Base-by-base conservation (phyloP, 2,329 filamentous ascomycete genomes). In the Pseudogymnoascus sp. region DNA sequence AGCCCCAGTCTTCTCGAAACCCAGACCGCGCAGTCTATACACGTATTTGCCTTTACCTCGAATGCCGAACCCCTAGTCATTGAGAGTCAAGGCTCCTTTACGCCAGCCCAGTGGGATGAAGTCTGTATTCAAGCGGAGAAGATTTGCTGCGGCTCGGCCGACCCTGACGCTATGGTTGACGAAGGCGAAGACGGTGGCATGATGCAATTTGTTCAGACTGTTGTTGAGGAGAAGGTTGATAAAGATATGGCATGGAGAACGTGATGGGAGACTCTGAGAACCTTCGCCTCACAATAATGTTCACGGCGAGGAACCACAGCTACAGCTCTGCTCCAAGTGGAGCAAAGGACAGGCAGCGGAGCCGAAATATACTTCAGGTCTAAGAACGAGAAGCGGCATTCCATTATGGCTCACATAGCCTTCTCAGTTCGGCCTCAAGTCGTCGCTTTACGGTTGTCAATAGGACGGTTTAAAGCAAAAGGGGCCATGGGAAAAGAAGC, bases 11-110 rank as follows among this genome's bases (percentile, higher is more conserved):
- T 84, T 5, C 77, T 82, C 20, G 80, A 89, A 63, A 79, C 86
- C 50, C 79, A 84, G 65, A 75, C 77, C 50, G 86, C 88, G 9
- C 79, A 77, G 61, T 95, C 91, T 4, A 76, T 90, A 20, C 93
- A 97, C 71, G 90, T 89, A n/a, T 80, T 97, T 62, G 88, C 86
- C 5, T 96, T 94, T 72, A 87, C 87, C n/a, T 86, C 86, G 1
- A 78, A 85, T 59, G 83, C 87, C 7, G 85, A 90, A 63, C 76
- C 96, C 59, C 75, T 97, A 20, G 75, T 96, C 41, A 86, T 84
- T 35, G 89, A 96, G 75, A 96, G 91, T 69, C 86, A 93, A 68
- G 93, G 93, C 0, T 75, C 76, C 3, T 97, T 97, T 71, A 83
- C 84, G 54, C 78, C 89, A 66, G 80, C 85, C 12, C 86, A 88